Base-by-base conservation (phyloP, 305 asterid genomes). In the Rubia peregrina region DNA sequence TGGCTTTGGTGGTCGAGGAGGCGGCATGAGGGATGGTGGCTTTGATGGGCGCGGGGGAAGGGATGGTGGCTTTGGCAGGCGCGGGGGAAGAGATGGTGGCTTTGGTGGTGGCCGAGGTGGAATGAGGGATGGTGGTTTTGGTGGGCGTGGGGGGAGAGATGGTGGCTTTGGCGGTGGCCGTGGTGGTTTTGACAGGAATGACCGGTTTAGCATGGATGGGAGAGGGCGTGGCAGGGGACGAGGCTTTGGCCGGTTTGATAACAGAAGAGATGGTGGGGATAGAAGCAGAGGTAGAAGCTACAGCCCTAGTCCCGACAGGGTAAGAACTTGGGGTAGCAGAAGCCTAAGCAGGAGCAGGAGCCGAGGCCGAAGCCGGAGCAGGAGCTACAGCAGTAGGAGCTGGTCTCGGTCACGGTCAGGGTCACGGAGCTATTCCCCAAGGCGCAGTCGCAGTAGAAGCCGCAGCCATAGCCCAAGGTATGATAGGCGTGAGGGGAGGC, bases 161-260 rank as follows among this genome's bases (percentile, higher is more conserved):
- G 78, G 38, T 70, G 89, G 77, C 38, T 33, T 33, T 33, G 38
- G 38, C 38, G 38, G 38, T 33, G 38, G 38, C 38, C 38, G 67
- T 85, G 81, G 63, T 59, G 87, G 90, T 68, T 85, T 92, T 90
- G 98, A 87, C 65, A 81, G 97, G 78, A 89, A 85, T 71, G 96
- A 85, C 2, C 85, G 91, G 26, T 81, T 81, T 75, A 84, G 80
- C 71, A 64, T 80, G 24, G 96, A 88, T 60, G 83, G 68, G n/a
- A 84, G 90, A 55, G 98, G 95, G 55, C 90, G 97, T 30, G 95
- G 90, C 66, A 77, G 91, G 74, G 96, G 96, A 46, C 78, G 93
- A 53, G 96, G 97, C 69, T 76, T 87, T 60, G 97, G 97, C 9
- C 82, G 92, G 24, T 89, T 89, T 76, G 95, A 87, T 68, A 80